These are phyloP conservation scores for Debaryomyces subglobosus DNA, from an alignment of 1,139 yeast genomes.

Conservation along the genomic window DNA sequence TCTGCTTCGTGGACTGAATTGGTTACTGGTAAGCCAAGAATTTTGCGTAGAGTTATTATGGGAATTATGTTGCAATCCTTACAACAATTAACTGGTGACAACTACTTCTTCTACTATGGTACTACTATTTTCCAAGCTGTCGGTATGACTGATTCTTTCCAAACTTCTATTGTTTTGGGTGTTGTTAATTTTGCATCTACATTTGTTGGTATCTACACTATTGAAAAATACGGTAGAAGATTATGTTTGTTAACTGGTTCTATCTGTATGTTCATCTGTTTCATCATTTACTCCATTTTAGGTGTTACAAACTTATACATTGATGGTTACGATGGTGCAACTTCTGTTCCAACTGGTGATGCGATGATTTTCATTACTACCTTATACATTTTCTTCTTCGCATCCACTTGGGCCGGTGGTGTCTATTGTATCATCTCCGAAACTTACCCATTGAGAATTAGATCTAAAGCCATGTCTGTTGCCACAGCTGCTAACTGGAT, in stretches of 20 bases:
- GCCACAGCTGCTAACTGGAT: conserved; percentile 80
- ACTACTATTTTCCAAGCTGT: conserved; percentile 77
- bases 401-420: conserved; percentile 87
- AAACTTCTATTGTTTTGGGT: conserved; percentile 78
- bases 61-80: conserved; percentile 69
- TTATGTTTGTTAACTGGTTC: conserved; percentile 55
- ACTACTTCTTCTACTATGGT: conserved; percentile 82
- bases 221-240: conserved; percentile 76
- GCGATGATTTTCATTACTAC: conserved; percentile 80
- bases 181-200: conserved; percentile 79
- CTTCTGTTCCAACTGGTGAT: conserved; percentile 57
- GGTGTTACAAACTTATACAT: conserved; percentile 65
- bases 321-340: conserved; percentile 45
- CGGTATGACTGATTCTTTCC: conserved; percentile 72
- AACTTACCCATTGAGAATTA: conserved; percentile 74
- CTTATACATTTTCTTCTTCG: conserved; percentile 79
- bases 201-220: conserved; percentile 64
- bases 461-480: conserved; percentile 79
- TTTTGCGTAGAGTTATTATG: conserved; percentile 63
- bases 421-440: conserved; percentile 80
- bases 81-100: conserved; percentile 81
- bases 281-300: conserved; percentile 61
- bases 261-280: conserved; percentile 56
- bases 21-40: conserved; percentile 66
- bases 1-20: conserved; percentile 71